Conservation (phyloP, 169 alveolate genomes). For the Plasmodium coatneyi region DNA sequence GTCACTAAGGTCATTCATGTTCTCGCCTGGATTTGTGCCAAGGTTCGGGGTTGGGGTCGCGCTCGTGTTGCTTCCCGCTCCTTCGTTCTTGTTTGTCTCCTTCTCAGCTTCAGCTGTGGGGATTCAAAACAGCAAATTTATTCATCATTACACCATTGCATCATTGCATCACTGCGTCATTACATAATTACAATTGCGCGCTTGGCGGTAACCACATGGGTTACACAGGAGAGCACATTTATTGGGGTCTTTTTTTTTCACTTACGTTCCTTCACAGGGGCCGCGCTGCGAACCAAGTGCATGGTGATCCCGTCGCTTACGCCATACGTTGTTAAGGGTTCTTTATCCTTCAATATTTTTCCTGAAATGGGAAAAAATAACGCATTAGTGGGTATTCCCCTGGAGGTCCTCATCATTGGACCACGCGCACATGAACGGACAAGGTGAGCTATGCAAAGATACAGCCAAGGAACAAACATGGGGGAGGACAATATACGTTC, state of each 20-base stretch:
- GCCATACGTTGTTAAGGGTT: conserved; percentile 80
- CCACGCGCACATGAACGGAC: background rate
- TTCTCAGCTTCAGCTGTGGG: conserved; percentile 46
- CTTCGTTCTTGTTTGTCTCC: conserved; percentile 27
- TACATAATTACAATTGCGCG: conserved; percentile 1
- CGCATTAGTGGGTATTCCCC: background rate
- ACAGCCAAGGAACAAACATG: background rate
- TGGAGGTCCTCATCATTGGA: background rate
- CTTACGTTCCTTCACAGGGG: conserved; percentile 73
- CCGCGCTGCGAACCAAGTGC: conserved; percentile 92
- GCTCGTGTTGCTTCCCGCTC: background rate
- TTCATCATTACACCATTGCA: background rate
- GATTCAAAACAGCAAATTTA: background rate
- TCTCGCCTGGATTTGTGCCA: conserved; percentile 12
- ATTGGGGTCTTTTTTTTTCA: conserved; percentile 28
- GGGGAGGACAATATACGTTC: background rate
- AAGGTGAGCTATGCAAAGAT: background rate
- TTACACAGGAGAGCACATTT: conserved; percentile 26
- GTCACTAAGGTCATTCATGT: conserved; percentile 8
- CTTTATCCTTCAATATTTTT: conserved; percentile 91
- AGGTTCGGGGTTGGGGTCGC: conserved; percentile 3
- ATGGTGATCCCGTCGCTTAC: conserved; percentile 91
- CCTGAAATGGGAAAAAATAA: conserved; percentile 77
- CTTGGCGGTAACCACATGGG: conserved; percentile 42
- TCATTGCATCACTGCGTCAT: no score